A percentile compares a stretch with the other conserved stretches of the same genome.
Evolutionary conservation across 768 basidiomycete species (phyloP).

Genomic region (Auricularia sp.): DNA sequence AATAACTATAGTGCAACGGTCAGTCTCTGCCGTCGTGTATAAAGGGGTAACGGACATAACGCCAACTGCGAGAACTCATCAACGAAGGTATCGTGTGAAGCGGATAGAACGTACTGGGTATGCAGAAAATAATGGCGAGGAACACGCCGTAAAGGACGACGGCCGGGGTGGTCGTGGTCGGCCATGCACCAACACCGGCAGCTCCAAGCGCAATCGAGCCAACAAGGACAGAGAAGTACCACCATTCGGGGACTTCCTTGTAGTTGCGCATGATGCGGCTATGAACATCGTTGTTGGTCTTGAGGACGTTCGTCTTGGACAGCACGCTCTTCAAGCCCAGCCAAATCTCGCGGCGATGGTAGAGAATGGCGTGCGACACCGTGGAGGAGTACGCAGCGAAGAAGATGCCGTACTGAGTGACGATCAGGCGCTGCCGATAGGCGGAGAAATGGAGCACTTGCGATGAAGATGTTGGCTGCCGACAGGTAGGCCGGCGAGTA

Average conservation of each 20-base stretch:
- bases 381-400: conserved; percentile 36
- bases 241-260: conserved; percentile 52
- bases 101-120: conserved; percentile 10
- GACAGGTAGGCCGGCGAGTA: conserved; percentile 19
- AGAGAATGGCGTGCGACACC: conserved; percentile 33
- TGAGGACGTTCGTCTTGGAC: conserved; percentile 5
- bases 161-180: conserved; percentile 13
- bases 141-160: conserved; percentile 9
- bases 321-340: conserved; percentile 43
- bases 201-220: conserved; percentile 23
- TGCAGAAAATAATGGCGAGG: conserved; percentile 12
- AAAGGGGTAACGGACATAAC: neutral
- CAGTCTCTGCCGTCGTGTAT: too few relatives aligned
- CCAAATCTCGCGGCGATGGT: conserved; percentile 50
- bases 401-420: neutral
- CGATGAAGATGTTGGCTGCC: conserved; percentile 13
- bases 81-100: neutral
- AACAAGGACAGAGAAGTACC: conserved; percentile 33
- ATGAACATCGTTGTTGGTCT: conserved; percentile 37
- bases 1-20: conserved; percentile 13
- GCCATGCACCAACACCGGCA: conserved; percentile 21
- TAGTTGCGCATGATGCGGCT: conserved; percentile 49
- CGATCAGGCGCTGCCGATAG: too few relatives aligned
- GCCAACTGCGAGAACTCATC: neutral
- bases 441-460: neutral